Evolutionary conservation across 1,139 yeast species (phyloP).

Genomic region (Taiozyma sp.): DNA sequence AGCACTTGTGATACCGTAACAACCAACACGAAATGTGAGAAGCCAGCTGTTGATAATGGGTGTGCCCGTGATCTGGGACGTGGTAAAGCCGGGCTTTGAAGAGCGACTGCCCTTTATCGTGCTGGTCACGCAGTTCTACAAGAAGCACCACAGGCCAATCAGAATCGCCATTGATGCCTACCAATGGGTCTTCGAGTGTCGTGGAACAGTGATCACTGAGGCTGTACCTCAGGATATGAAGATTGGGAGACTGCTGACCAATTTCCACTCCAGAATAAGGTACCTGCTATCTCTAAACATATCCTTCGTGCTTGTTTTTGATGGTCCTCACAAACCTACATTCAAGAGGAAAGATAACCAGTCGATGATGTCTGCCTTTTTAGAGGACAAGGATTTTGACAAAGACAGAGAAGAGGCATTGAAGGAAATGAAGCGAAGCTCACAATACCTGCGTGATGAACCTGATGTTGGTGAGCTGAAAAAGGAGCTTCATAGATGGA

Average conservation of each 20-base stretch:
- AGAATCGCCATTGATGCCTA: conserved; percentile 70
- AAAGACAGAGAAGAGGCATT: conserved; percentile 16
- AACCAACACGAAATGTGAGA: neutral
- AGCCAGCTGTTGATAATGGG: conserved; percentile 39
- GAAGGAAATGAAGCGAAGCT: conserved; percentile 1
- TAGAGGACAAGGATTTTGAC: conserved; percentile 12
- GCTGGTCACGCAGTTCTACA: conserved; percentile 38
- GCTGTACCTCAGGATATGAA: conserved; percentile 19
- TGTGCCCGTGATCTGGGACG: conserved; percentile 53
- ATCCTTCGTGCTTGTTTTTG: conserved; percentile 65
- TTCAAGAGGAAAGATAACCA: conserved; percentile 29
- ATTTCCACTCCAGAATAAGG: conserved; percentile 49
- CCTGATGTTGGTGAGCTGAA: conserved; percentile 25
- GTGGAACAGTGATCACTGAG: conserved; percentile 13
- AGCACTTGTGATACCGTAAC: neutral
- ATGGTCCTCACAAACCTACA: conserved; percentile 59
- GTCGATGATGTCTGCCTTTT: neutral
- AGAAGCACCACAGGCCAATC: conserved; percentile 39
- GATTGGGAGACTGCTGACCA: conserved; percentile 27
- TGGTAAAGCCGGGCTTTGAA: conserved; percentile 36
- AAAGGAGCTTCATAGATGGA: conserved; percentile 32
- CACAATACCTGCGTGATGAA: neutral
- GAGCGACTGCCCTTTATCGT: conserved; percentile 40
- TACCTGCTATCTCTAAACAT: conserved; percentile 50
- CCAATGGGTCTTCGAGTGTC: conserved; percentile 59